phyloP scores from a whole-genome alignment of 176 grass and related monocot species.

The Phragmites australis region DNA sequence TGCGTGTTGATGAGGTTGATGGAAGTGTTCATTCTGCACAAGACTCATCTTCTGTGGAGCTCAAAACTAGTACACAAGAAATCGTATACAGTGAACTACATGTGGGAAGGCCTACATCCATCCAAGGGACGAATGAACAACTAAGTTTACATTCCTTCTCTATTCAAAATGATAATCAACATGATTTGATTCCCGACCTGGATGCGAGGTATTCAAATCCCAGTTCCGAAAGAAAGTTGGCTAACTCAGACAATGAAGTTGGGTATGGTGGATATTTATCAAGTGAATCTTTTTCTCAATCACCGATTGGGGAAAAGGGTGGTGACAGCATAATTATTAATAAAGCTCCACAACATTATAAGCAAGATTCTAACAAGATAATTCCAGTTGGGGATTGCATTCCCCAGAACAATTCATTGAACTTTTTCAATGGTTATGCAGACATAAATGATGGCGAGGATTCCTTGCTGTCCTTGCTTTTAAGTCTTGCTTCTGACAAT shows the following conservation, averaged over 20 bases:
- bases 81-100: neutral
- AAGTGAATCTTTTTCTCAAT: neutral
- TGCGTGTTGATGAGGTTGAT: slow-evolving; percentile 23
- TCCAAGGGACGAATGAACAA: neutral
- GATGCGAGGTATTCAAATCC: slow-evolving; percentile 10
- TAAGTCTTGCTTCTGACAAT: slow-evolving; percentile 1
- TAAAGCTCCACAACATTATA: slow-evolving; percentile 13
- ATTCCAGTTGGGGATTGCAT: slow-evolving; percentile 1
- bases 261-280: slow-evolving; percentile 14
- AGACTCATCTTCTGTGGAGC: slow-evolving; percentile 27
- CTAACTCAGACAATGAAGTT: slow-evolving; percentile 28
- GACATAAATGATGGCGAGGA: slow-evolving; percentile 14
- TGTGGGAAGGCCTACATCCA: neutral
- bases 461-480: neutral
- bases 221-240: neutral
- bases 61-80: slow-evolving; percentile 11
- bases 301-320: neutral
- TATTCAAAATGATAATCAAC: slow-evolving; percentile 6
- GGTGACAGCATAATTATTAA: slow-evolving; percentile 10
- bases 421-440: slow-evolving; percentile 21
- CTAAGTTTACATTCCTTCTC: neutral
- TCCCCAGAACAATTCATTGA: neutral
- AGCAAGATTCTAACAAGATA: slow-evolving; percentile 16
- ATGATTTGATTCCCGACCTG: neutral
- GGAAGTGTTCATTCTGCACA: slow-evolving; percentile 35